phyloP scores from a whole-genome alignment of 768 basidiomycete genomes.

The Hericium alpestre region DNA sequence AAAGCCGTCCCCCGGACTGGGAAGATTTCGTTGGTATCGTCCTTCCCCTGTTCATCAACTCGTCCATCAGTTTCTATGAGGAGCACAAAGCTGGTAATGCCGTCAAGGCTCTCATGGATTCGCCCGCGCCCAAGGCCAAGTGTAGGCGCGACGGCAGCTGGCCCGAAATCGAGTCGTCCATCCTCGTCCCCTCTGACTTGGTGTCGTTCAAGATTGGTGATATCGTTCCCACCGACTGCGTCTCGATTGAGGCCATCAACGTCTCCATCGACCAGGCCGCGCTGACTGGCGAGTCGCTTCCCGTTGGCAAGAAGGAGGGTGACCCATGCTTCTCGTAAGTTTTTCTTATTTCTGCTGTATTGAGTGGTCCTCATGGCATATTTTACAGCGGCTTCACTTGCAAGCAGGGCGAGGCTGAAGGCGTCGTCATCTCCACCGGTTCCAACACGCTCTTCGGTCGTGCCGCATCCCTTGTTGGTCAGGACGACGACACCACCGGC shows the following conservation, averaged over 20 bases:
- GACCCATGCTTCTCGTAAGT: constrained; percentile 98
- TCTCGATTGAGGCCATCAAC: constrained; percentile 91
- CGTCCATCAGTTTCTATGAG: constrained; percentile 95
- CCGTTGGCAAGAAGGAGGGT: constrained; percentile 81
- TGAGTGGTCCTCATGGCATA: constrained; percentile 5
- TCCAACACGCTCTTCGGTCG: constrained; percentile 99
- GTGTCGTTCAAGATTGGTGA: constrained; percentile 98
- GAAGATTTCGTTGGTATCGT: constrained; percentile 96
- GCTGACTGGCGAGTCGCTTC: constrained; percentile 93
- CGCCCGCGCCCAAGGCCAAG: constrained; percentile 94
- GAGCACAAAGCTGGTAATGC: constrained; percentile 96
- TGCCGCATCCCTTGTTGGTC: constrained; percentile 92
- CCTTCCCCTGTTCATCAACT: constrained; percentile 86
- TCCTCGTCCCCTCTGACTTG: constrained; percentile 91
- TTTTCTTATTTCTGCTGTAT: constrained; percentile 1
- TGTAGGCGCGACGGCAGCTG: constrained; percentile 80
- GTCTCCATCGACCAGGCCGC: constrained; percentile 98
- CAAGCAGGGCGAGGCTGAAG: constrained; percentile 98
- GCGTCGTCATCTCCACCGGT: constrained; percentile 96
- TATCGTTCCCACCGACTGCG: constrained; percentile 97
- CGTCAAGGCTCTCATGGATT: constrained; percentile 99
- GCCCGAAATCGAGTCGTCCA: constrained; percentile 84
- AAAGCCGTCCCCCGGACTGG: constrained; percentile 83
- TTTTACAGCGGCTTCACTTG: constrained; percentile 80
- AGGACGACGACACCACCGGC: constrained; percentile 95